A percentile compares a stretch with the other conserved stretches of the same genome.
phyloP scores from a whole-genome alignment of 225 moss, liverwort and hornwort species.

The Ulota crispa region DNA sequence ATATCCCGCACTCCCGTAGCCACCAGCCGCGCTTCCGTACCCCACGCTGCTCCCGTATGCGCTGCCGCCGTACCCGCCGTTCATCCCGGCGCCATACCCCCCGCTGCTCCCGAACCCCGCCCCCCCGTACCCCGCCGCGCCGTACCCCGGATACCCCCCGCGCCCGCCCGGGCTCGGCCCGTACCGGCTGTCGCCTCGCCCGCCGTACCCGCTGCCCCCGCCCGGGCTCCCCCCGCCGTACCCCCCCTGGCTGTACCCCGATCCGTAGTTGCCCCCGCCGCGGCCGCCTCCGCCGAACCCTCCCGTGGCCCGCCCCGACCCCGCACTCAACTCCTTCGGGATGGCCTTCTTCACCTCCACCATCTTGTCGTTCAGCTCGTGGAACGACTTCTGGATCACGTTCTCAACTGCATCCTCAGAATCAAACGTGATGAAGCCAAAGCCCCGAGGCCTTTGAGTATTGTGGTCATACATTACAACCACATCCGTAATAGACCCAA shows the following conservation, averaged over 20 bases:
- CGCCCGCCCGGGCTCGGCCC: conserved; percentile 69
- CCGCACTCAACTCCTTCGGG: conserved; percentile 69
- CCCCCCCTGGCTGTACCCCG: conserved; percentile 79
- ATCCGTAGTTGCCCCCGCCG: conserved; percentile 68
- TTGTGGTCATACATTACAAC: conserved; percentile 99
- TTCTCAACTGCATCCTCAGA: conserved; percentile 99
- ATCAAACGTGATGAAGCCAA: conserved; percentile 98
- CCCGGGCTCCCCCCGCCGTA: conserved; percentile 61
- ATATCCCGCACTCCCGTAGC: conserved; percentile 81
- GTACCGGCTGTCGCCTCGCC: conserved; percentile 81
- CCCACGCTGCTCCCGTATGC: conserved; percentile 78
- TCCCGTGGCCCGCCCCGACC: conserved; percentile 48
- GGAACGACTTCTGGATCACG: conserved; percentile 81
- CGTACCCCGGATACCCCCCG: conserved; percentile 77
- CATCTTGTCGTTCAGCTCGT: conserved; percentile 87
- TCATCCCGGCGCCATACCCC: conserved; percentile 84
- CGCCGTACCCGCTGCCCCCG: conserved; percentile 85
- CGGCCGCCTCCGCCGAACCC: conserved; percentile 65
- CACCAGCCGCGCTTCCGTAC: conserved; percentile 73
- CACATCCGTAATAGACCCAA: conserved; percentile 98
- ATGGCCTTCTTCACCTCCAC: conserved; percentile 85
- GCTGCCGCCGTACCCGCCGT: conserved; percentile 89
- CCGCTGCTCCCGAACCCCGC: conserved; percentile 85
- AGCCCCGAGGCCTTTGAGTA: conserved; percentile 97
- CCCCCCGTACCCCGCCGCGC: conserved; percentile 40